Percentiles rank a stretch among this genome's conserved stretches.
Conservation (phyloP, 768 basidiomycete species). For the Naganishia vaughanmartiniae region DNA sequence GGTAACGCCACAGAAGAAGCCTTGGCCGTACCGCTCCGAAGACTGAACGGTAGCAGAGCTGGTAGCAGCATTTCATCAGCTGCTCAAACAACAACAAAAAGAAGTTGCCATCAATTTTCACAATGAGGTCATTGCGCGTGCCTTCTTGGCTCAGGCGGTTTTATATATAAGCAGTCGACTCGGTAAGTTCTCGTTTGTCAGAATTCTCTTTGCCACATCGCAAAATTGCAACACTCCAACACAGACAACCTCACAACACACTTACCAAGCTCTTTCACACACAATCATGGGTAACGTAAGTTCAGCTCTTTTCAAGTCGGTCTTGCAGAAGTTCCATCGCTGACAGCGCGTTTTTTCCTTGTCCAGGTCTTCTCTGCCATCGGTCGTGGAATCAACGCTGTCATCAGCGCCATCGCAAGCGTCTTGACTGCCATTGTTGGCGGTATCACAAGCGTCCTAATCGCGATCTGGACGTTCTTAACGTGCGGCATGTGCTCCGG, state of each 20-base stretch:
- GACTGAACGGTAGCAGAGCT: neutral
- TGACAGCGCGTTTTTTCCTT: neutral
- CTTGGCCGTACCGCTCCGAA: neutral
- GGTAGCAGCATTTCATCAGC: neutral
- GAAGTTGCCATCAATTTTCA: neutral
- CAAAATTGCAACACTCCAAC: neutral
- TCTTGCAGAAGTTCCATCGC: neutral
- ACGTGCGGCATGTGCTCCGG: constrained; percentile 27
- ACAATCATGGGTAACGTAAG: constrained; percentile 18
- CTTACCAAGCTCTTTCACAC: neutral
- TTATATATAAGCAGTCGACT: neutral
- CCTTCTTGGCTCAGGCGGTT: neutral
- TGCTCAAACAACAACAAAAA: neutral
- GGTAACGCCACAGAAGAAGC: neutral
- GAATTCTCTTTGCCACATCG: too few species aligned
- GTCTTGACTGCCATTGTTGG: constrained; percentile 20
- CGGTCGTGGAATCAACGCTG: constrained; percentile 22
- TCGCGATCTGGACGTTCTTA: constrained; percentile 25
- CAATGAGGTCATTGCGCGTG: neutral
- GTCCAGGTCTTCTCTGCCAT: constrained; percentile 15
- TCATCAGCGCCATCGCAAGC: constrained; percentile 21
- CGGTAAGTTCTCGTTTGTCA: too few species aligned
- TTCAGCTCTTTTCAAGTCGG: neutral
- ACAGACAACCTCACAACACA: too few species aligned
- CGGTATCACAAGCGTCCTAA: constrained; percentile 14